Conservation (phyloP, 106 monocot species). For the Dactylorhiza incarnata region DNA sequence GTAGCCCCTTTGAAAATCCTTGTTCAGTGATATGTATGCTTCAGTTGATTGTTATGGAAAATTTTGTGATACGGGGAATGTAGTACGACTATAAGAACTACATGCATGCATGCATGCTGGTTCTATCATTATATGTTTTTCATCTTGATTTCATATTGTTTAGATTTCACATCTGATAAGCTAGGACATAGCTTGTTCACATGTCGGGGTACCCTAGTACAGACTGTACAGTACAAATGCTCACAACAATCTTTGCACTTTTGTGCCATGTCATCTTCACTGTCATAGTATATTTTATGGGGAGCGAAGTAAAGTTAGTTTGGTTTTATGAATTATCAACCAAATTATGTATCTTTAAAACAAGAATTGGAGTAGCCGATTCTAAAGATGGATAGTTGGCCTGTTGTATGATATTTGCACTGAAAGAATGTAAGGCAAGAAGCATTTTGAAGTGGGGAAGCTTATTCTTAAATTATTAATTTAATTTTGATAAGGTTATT, state of each 20-base stretch:
- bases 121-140: not conserved
- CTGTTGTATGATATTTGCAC: too few species aligned
- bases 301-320: not conserved
- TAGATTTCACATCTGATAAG: not conserved
- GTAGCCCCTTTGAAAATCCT: constrained; percentile 14
- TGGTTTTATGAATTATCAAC: too few species aligned
- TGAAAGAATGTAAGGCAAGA: too few species aligned
- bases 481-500: too few species aligned
- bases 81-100: not conserved
- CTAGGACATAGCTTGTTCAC: not conserved
- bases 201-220: not conserved
- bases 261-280: not conserved
- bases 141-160: not conserved
- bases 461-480: too few species aligned
- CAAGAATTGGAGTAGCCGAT: too few species aligned
- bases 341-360: too few species aligned
- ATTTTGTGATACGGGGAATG: not conserved
- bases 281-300: not conserved
- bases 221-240: not conserved
- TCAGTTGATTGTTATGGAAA: not conserved
- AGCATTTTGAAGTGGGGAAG: too few species aligned
- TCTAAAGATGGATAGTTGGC: too few species aligned
- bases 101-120: not conserved
- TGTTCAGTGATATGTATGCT: not conserved
- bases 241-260: not conserved